These are phyloP conservation scores for Lasiodiplodia citricola DNA, from an alignment of 2,329 filamentous ascomycete species.

Conservation along the genomic window DNA sequence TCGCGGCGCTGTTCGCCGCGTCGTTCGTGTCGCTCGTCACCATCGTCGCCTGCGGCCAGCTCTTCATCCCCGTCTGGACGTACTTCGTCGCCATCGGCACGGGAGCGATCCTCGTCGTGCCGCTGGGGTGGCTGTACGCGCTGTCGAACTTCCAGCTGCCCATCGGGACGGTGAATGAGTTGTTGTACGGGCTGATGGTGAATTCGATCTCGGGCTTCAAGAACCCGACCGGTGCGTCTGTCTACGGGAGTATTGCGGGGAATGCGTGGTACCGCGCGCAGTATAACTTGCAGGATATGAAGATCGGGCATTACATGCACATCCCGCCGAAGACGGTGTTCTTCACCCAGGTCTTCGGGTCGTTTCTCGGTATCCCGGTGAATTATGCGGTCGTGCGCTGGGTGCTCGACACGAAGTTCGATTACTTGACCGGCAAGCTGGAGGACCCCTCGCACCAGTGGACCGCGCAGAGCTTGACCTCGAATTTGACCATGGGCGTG, in stretches of 20 bases:
- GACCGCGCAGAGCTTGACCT: slow-evolving; percentile 62
- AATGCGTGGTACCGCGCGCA: slow-evolving; percentile 67
- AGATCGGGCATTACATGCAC: slow-evolving; percentile 70
- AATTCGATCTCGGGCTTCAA: slow-evolving; percentile 57
- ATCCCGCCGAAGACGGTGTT: slow-evolving; percentile 64
- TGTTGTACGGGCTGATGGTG: slow-evolving; percentile 66
- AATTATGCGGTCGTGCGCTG: slow-evolving; percentile 67
- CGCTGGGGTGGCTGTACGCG: slow-evolving; percentile 65
- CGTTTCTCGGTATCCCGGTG: slow-evolving; percentile 63
- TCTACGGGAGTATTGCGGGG: slow-evolving; percentile 64
- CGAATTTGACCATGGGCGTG: slow-evolving; percentile 60
- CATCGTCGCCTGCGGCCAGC: slow-evolving; percentile 56
- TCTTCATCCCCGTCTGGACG: slow-evolving; percentile 66
- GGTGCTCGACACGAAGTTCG: slow-evolving; percentile 62
- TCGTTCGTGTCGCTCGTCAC: slow-evolving; percentile 59
- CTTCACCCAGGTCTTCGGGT: slow-evolving; percentile 66
- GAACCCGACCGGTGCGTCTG: slow-evolving; percentile 63
- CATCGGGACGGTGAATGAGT: slow-evolving; percentile 65
- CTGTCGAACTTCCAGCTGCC: slow-evolving; percentile 61
- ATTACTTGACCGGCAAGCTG: slow-evolving; percentile 58
- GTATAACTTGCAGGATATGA: slow-evolving; percentile 61
- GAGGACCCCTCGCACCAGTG: slow-evolving; percentile 64
- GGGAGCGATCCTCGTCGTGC: slow-evolving; percentile 61
- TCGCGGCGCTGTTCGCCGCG: slow-evolving; percentile 54
- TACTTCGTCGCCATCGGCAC: slow-evolving; percentile 63